Evolutionary conservation across 306 rosid species (phyloP), one percentile per base, ranked within the genome.

Genomic region (Trifolium pratense): DNA sequence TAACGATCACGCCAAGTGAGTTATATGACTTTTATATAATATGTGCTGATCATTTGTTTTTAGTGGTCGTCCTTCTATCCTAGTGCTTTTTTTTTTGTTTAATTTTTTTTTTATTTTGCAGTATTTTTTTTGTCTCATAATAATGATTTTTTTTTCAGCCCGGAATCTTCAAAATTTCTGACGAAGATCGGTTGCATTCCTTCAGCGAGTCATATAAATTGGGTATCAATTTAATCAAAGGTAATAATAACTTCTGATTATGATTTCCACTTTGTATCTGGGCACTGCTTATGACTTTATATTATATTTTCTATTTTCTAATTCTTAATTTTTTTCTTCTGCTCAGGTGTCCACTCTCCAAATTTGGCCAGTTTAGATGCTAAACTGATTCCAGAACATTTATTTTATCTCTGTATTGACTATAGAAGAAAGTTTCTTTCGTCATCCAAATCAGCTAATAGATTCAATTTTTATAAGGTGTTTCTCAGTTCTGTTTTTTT

Each of bases 401-500:
- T 88, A 70, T 60, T 94, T 46, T 84, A 86, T 64, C 92, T 94
- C 76, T 88, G 89, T 75, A 46, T 89, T 80, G 97, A 91, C 86
- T 85, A 80, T 74, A 79, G 70, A 49, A 81, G 66, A 74, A 86
- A 83, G 70, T 81, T 79, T 74, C 73, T 62, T 74, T 78, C 85
- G 7, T 80, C 88, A 64, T 74, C 59, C 66, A 87, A 66, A 26
- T 80, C 84, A 29, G 72, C 88, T 49, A 10, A 23, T 17, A 85
- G 81, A 84, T 89, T 86, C 70, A 94, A 91, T 40, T 86, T 91
- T 78, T 94, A 94, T 85, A 88, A 91, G 98, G 98, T 93, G 34
- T 80, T 58, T 21, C 49, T 4, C 72, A 45, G 69, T 68, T 46
- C 40, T 66, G 57, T 37, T 18, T 13, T 39, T 53, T 61, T 66